Evolutionary conservation across 768 basidiomycete species (phyloP).

Genomic region (Leccinum uliginosum): DNA sequence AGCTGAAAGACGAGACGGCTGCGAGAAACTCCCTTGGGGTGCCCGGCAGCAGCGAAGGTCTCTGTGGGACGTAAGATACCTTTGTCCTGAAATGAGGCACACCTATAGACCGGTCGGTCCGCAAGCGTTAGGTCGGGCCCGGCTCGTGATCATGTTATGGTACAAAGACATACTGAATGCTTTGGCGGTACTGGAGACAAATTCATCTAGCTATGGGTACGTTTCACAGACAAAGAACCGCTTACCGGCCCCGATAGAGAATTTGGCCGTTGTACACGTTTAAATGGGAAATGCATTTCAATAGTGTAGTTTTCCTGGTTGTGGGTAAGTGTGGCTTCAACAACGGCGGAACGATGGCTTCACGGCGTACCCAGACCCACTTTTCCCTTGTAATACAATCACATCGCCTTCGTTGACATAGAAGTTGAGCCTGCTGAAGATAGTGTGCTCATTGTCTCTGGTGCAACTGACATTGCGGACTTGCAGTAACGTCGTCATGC

Average conservation of each 20-base stretch:
- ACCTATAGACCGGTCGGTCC: conserved; percentile 37
- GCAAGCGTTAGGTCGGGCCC: not conserved
- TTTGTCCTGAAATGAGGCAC: conserved; percentile 74
- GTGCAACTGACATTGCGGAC: conserved; percentile 48
- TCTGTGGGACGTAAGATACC: conserved; percentile 84
- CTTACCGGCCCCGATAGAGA: conserved; percentile 63
- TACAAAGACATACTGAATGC: conserved; percentile 38
- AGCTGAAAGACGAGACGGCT: conserved; percentile 48
- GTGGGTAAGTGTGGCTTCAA: conserved; percentile 2
- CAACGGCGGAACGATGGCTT: not conserved
- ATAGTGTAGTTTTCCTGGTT: conserved; percentile 60
- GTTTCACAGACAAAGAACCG: not conserved
- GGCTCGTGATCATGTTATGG: not conserved
- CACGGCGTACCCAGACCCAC: conserved; percentile 61
- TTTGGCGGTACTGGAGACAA: conserved; percentile 41
- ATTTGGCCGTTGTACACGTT: conserved; percentile 66
- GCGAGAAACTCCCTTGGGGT: conserved; percentile 71
- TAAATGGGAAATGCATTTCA: conserved; percentile 83
- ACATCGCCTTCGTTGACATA: conserved; percentile 69
- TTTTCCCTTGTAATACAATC: conserved; percentile 71
- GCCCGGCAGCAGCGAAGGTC: conserved; percentile 80
- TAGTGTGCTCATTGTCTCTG: conserved; percentile 40
- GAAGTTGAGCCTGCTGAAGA: conserved; percentile 63
- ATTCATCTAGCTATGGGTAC: not conserved
- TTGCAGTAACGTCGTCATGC: conserved; percentile 41